A percentile compares a stretch with the other conserved stretches of the same genome.
Conservation (phyloP, 169 alveolate genomes). For the Babesia ovata region DNA sequence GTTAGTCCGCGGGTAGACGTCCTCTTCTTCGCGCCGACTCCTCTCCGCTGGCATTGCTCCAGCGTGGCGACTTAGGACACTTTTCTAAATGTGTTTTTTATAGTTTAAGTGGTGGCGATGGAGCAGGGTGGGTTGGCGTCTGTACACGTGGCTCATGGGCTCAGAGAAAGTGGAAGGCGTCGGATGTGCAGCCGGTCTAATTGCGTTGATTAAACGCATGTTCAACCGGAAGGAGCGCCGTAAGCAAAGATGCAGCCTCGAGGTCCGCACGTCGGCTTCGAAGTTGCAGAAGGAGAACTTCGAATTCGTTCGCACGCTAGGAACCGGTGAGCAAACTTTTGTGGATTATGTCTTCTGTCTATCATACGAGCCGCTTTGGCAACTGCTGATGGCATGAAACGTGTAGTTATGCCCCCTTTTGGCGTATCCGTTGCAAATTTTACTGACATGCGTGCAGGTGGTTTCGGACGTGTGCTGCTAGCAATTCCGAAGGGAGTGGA, state of each 20-base stretch:
- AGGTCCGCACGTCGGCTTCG: not conserved
- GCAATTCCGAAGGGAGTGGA: slow-evolving; percentile 79
- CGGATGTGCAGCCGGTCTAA: slow-evolving; percentile 54
- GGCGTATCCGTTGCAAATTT: too few species aligned
- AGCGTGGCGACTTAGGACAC: not conserved
- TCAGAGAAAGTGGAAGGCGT: slow-evolving; percentile 33
- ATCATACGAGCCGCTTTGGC: too few species aligned
- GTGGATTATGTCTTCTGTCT: too few species aligned
- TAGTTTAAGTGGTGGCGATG: not conserved
- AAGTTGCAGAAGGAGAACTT: slow-evolving; percentile 20
- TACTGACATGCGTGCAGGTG: slow-evolving; percentile 74
- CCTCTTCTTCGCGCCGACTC: not conserved
- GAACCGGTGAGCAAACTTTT: slow-evolving; percentile 44
- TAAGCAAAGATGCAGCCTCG: not conserved
- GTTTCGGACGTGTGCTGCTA: slow-evolving; percentile 93
- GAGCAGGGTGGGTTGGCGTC: slow-evolving; percentile 1
- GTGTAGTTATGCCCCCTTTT: too few species aligned
- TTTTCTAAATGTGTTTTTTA: not conserved
- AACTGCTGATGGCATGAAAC: too few species aligned
- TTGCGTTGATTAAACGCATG: slow-evolving; percentile 28
- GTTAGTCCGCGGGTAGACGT: not conserved
- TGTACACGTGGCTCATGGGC: not conserved
- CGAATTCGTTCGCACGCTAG: slow-evolving; percentile 52
- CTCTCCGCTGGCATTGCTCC: not conserved
- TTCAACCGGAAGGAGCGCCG: not conserved